phyloP scores from a whole-genome alignment of 495 filamentous ascomycete species.

The Bathelium albidoporum region DNA sequence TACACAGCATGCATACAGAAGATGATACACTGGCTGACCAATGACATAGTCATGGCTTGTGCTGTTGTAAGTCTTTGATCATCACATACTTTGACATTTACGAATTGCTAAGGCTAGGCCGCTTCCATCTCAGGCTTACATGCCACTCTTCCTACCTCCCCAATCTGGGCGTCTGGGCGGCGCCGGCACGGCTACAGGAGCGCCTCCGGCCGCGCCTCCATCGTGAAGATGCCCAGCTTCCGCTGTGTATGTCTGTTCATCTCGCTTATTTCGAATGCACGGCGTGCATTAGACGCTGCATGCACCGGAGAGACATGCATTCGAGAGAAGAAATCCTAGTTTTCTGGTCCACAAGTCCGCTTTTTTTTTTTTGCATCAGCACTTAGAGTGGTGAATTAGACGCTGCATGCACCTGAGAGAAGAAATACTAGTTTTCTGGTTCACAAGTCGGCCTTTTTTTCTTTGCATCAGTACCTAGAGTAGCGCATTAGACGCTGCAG shows the following conservation, averaged over 20 bases:
- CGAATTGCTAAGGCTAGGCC: background rate
- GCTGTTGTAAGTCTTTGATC: slow-evolving; percentile 51
- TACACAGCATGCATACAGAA: slow-evolving; percentile 12
- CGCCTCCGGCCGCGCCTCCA: slow-evolving; percentile 36
- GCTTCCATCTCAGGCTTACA: slow-evolving; percentile 49
- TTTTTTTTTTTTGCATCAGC: background rate
- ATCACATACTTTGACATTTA: background rate
- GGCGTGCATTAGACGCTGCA: no score
- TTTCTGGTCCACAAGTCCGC: no score
- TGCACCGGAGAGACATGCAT: no score
- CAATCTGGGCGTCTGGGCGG: slow-evolving; percentile 33
- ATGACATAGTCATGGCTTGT: slow-evolving; percentile 59
- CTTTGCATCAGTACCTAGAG: no score
- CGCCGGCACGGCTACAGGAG: slow-evolving; percentile 35
- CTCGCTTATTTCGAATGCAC: no score
- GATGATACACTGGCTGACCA: slow-evolving; percentile 17
- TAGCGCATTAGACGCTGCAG: no score
- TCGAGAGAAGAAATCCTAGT: no score
- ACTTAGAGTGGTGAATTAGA: background rate
- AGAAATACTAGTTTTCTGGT: no score
- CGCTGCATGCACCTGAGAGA: background rate
- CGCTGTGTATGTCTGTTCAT: background rate
- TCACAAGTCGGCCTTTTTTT: no score
- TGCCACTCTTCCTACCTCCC: slow-evolving; percentile 70
- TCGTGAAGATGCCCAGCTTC: slow-evolving; percentile 8